Evolutionary conservation across 208 protist genomes (phyloP), one percentile per base, ranked within the genome.

Genomic region (Leishmania gerbilli): DNA sequence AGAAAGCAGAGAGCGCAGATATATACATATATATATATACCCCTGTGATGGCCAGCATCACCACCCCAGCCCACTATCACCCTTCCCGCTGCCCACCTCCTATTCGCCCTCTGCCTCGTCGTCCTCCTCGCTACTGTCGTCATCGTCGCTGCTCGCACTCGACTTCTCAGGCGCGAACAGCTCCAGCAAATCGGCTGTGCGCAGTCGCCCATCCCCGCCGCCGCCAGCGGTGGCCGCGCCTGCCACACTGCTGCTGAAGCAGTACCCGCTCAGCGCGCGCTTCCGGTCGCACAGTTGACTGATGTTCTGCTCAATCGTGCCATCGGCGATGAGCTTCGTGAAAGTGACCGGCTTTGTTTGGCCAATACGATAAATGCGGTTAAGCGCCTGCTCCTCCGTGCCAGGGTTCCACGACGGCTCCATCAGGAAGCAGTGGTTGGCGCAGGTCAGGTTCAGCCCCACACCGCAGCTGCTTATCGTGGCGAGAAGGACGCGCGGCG

Each of bases 291-390:
- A 98, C 47, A 99, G 90, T 45, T 96, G 93, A 13, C 99, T 89
- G 74, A 99, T 98, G 78, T 98, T 99, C 84, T 99, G 95, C 83
- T 99, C 99, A 31, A 99, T 93, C 19, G 98, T 98, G 6, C 90
- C 89, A 27, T 97, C 90, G 0, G 98, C 98, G 37, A 99, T 88
- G 34, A 99, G 92, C 78, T 98, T 93, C 45, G 93, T 98, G 42
- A 99, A 88, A 21, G 90, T 93, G 0, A 99, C 99, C 7, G 93
- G 93, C 74, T 97, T 93, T 8, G 85, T 97, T 84, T 98, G 96
- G 15, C 97, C 96, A 77, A 98, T 97, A 64, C 95, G 89, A 82
- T 98, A 92, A 37, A 98, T 81, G 24, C 97, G 92, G 71, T 98
- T 85, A n/a, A 99, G 88, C 5, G 96, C 96, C 87, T 98, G 97